A percentile compares a stretch with the other conserved stretches of the same genome.
phyloP scores from a whole-genome alignment of 305 asterid species.

The Fraxinus greggii region DNA sequence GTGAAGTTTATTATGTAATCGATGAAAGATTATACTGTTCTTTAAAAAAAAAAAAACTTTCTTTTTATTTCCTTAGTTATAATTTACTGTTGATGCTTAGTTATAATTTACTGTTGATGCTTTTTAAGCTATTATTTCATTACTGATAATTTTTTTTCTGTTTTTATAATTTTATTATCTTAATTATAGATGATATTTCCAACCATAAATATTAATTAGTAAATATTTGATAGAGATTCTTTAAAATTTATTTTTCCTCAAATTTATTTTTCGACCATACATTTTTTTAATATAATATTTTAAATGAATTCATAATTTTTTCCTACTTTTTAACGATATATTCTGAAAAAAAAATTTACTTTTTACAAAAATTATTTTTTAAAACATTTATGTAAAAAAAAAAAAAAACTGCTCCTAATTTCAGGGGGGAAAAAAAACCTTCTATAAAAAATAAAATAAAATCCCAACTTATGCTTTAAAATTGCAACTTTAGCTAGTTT shows the following conservation, averaged over 20 bases:
- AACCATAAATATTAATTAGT: no score
- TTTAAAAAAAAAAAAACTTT: no score
- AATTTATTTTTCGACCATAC: not conserved
- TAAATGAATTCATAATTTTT: no score
- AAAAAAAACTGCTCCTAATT: not conserved
- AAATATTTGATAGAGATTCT: not conserved
- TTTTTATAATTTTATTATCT: no score
- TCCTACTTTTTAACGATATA: no score
- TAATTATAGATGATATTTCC: no score
- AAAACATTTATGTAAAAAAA: not conserved
- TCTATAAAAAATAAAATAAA: not conserved
- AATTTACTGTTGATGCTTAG: not conserved
- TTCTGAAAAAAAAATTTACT: no score
- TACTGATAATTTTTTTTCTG: not conserved
- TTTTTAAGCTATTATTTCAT: not conserved
- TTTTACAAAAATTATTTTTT: no score
- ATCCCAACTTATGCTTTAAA: not conserved
- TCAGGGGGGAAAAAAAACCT: not conserved
- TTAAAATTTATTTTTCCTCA: no score
- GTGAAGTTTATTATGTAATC: not conserved
- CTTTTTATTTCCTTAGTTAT: not conserved
- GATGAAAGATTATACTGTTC: not conserved
- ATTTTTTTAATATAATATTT: not conserved
- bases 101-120: no score
- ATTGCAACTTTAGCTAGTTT: slow-evolving; percentile 1